These are phyloP conservation scores for Aristolochia fimbriata DNA, from an alignment of 164 flowering plant species.

Conservation along the genomic window DNA sequence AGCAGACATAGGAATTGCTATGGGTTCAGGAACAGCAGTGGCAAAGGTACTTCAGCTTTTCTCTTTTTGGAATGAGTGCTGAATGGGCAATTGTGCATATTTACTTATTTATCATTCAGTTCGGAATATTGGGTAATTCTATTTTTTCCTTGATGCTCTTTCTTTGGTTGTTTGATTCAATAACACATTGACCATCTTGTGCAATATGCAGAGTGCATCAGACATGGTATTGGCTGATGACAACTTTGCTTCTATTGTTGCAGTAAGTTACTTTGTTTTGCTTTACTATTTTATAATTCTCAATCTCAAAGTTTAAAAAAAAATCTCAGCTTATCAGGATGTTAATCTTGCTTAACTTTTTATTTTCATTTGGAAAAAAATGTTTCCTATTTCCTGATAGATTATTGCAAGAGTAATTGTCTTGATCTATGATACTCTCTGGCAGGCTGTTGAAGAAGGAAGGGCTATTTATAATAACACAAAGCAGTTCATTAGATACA, in stretches of 20 bases:
- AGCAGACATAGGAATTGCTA: slow-evolving; percentile 96
- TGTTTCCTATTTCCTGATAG: neutral
- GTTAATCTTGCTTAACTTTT: too few species aligned
- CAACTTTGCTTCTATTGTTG: slow-evolving; percentile 96
- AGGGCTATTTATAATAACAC: slow-evolving; percentile 98
- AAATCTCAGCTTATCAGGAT: too few species aligned
- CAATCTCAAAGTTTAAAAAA: too few species aligned
- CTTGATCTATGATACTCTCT: slow-evolving; percentile 7
- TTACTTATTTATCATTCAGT: too few species aligned
- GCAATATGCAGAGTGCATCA: slow-evolving; percentile 79
- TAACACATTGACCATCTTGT: neutral
- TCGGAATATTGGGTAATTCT: too few species aligned
- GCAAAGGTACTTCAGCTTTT: slow-evolving; percentile 62
- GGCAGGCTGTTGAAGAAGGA: slow-evolving; percentile 99
- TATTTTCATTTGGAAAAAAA: too few species aligned
- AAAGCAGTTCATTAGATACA: slow-evolving; percentile 97
- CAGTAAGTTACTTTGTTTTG: slow-evolving; percentile 39
- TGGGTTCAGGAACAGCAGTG: slow-evolving; percentile 99
- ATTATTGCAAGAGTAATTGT: neutral
- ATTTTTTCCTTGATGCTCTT: neutral
- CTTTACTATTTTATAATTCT: neutral
- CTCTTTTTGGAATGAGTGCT: too few species aligned
- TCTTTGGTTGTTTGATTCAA: slow-evolving; percentile 1
- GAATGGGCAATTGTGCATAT: too few species aligned
- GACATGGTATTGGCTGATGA: slow-evolving; percentile 99